Base-by-base conservation (phyloP, 2,329 filamentous ascomycete genomes). In the Chrysoporthe cubensis region DNA sequence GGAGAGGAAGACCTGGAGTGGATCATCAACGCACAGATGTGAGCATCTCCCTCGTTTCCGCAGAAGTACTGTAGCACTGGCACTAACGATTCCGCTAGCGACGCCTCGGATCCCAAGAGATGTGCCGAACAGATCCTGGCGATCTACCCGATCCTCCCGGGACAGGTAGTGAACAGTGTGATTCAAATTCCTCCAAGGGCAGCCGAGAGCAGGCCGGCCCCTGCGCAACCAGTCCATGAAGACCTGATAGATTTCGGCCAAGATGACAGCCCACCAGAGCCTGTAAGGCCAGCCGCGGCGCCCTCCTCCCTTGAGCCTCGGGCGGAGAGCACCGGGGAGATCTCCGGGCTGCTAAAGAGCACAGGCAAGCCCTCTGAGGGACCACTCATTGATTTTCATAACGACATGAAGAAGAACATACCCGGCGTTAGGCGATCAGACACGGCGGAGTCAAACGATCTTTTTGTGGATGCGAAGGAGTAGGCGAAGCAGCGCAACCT, bases 1-100 rank as follows among this genome's bases (percentile, higher is more conserved):
- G 92, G 92, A 40, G 92, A 96, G 77, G 93, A 96, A 76, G 93
- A 92, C 72, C 82, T 99, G 42, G 96, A 98, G 79, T 99, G 93
- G 93, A 94, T 98, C 75, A 92, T 99, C 75, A 91, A 95, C 78
- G 91, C 94, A 1, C 84, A 90, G 66, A 87, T 99, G 94, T 97
- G 80, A 76, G 84, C 78, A 26, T n/a, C 9, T 18, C 18, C 16
- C 14, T 59, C 50, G 57, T 3, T 6, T 59, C 5, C 2, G 5
- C 2, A 14, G 40, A 21, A 16, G 34, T 16, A 1, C 21, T n/a
- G 42, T 21, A 52, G 43, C 54, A 0, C 57, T 73, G 62, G 72
- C 67, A 46, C 44, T 52, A n/a, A 64, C 54, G 42, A 7, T 34
- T 3, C 44, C 37, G 89, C 94, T 73, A 84, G 83, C 58, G 80